Conservation (phyloP, 805 yeast species). For the Metschnikowia noctiluminum region DNA sequence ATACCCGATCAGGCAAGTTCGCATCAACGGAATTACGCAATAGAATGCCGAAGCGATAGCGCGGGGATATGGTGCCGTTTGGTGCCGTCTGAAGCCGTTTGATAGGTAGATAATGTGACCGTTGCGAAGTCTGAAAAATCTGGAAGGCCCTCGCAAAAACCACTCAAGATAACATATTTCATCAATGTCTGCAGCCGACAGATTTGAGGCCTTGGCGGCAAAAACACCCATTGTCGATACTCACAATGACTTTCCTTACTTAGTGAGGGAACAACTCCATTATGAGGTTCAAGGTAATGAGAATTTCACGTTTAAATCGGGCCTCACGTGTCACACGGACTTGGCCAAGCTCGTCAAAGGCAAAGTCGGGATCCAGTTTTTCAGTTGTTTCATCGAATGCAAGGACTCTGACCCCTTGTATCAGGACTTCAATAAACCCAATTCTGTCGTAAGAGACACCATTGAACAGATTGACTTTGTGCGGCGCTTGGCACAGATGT, state of each 20-base stretch:
- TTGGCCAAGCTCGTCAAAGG: conserved; percentile 42
- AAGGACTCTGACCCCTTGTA: conserved; percentile 37
- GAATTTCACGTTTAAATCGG: conserved; percentile 39
- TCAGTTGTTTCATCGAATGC: conserved; percentile 48
- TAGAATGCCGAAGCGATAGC: too few relatives aligned
- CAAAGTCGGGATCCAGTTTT: conserved; percentile 48
- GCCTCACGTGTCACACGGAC: conserved; percentile 44
- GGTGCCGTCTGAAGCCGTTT: too few relatives aligned
- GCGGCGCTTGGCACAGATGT: conserved; percentile 41
- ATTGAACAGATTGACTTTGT: conserved; percentile 53
- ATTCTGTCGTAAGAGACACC: conserved; percentile 48
- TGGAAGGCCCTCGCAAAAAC: neutral
- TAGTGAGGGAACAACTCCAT: conserved; percentile 43
- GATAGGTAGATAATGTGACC: too few relatives aligned
- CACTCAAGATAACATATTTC: too few relatives aligned
- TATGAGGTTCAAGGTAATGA: conserved; percentile 31
- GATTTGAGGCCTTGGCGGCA: conserved; percentile 1
- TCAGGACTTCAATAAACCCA: conserved; percentile 44
- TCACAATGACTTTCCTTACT: conserved; percentile 52
- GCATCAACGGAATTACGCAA: too few relatives aligned
- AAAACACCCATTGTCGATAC: conserved; percentile 43
- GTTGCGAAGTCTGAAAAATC: too few relatives aligned
- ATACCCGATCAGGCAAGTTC: neutral
- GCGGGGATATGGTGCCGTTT: too few relatives aligned
- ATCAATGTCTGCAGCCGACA: neutral